Evolutionary conservation across 345 rosid species (phyloP), one percentile per base, ranked within the genome.

Genomic region (Syzygium grande): DNA sequence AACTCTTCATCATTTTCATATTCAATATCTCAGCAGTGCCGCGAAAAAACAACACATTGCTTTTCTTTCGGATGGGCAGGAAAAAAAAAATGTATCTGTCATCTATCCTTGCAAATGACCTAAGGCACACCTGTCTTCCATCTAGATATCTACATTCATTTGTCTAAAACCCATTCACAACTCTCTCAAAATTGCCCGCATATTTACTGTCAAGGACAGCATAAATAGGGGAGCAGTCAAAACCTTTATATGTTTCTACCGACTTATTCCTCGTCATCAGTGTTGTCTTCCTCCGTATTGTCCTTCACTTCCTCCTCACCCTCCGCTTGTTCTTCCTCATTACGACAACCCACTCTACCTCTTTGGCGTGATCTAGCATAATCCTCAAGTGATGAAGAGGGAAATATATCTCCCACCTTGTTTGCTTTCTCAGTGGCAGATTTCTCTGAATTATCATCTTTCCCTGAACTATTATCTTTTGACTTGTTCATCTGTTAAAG

Each of bases 361-460:
- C 54, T 88, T 84, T 89, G 23, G 54, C 88, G 85, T 53, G 91
- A 91, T 53, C 90, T 91, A 84, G 96, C 96, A 91, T 96, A 95
- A 85, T 91, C 95, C 85, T 96, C 98, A 13, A 96, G 97, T 19
- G 98, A 92, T 90, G 93, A 87, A 52, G 94, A 84, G 16, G 97
- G 98, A 91, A 95, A 96, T 88, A 96, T 88, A 52, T 94, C 98
- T 61, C 98, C 98, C 61, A 95, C 98, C 91, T 93, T 95, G 87
- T 90, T 95, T 68, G 92, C 95, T 85, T 92, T 94, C 61, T 90
- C 91, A 63, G 91, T 61, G 4, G 91, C 90, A 7, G 79, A 29
- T 88, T 91, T 94, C 27, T 87, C 91, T 30, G 95, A 87, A 84
- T 90, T 90, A 17, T 91, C 90, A 5, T 96, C 88, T 88, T 91